Evolutionary conservation across 169 alveolate genomes (phyloP).

Genomic region (Babesia divergens): DNA sequence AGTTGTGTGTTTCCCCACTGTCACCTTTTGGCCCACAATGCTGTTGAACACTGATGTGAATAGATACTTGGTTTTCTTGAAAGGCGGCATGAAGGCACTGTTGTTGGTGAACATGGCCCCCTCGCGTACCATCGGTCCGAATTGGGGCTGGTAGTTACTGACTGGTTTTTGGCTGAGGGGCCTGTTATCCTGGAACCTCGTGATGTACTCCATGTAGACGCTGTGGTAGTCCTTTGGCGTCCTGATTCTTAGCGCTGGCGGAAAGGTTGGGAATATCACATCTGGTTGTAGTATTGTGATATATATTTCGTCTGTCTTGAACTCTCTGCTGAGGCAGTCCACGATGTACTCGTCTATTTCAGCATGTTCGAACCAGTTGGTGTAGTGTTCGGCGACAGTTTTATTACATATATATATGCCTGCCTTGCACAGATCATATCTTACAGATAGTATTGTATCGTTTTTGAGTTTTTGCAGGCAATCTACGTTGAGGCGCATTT

Average conservation of each 20-base stretch:
- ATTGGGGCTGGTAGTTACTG: neutral
- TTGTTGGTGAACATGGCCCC: constrained; percentile 1
- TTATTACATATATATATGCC: constrained; percentile 40
- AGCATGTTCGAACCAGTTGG: constrained; percentile 30
- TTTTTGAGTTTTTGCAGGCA: neutral
- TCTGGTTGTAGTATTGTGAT: constrained; percentile 8
- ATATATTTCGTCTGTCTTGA: constrained; percentile 42
- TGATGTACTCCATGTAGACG: constrained; percentile 29
- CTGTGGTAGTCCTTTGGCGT: constrained; percentile 47
- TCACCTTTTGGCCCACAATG: constrained; percentile 20
- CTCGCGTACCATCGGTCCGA: constrained; percentile 27
- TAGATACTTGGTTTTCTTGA: neutral
- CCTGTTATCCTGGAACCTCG: constrained; percentile 8
- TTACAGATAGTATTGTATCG: neutral
- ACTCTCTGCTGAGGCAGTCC: constrained; percentile 31
- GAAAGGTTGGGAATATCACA: constrained; percentile 32
- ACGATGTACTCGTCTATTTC: constrained; percentile 20
- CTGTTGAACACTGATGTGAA: constrained; percentile 13
- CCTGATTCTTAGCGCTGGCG: constrained; percentile 35
- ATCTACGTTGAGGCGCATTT: neutral
- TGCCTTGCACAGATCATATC: constrained; percentile 38
- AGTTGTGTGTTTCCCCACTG: constrained; percentile 5
- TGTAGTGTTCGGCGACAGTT: constrained; percentile 24
- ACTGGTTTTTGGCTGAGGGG: neutral
- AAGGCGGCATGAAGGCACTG: constrained; percentile 26